Base-by-base conservation (phyloP, 768 basidiomycete species). In the Boletus sensibilis region DNA sequence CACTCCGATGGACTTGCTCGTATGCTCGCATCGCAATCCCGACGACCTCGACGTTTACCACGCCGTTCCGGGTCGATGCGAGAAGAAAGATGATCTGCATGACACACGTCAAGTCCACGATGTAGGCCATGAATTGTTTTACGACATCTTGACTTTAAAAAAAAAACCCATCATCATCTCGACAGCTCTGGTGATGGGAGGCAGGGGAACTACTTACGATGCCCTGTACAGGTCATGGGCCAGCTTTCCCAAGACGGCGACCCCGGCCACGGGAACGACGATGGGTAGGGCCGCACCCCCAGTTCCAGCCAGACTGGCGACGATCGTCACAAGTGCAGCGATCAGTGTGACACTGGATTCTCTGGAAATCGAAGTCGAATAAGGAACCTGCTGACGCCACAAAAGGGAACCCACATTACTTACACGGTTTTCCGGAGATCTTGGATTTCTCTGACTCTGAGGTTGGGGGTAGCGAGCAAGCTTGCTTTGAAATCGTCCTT, bases 311-410 rank as follows among this genome's bases (percentile, higher is more conserved):
- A 57, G 14, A 5, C 29, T 9, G 0, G 44, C 43, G 14, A 55
- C n/a, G 44, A 57, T 57, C n/a, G 52, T 57, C n/a, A 57, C 52
- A 1, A 56, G 23, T 4, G 52, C 54, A 9, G 43, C 35, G 9
- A 56, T n/a, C 33, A 55, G 1, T 6, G 38, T n/a, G 6, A 41
- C 11, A 5, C 38, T 35, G 5, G 33, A 16, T 29, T 35, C 6
- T 9, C 56, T 56, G 52, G n/a, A n/a, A 13, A 43, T 23, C 16
- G 5, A 16, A 18, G 34, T 11, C 18, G 20, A 4, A 9, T 25
- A 25, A 44, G 16, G 21, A 25, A 18, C 21, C 7, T 21, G 8
- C 39, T 16, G 20, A 34, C 3, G 6, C 21, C 4, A 52, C 29
- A 13, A n/a, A 20, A 18, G 13, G 11, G 21, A 20, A n/a, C n/a